Base-by-base conservation (phyloP, 1,139 yeast genomes). In the Magnusiomyces paraingens region DNA sequence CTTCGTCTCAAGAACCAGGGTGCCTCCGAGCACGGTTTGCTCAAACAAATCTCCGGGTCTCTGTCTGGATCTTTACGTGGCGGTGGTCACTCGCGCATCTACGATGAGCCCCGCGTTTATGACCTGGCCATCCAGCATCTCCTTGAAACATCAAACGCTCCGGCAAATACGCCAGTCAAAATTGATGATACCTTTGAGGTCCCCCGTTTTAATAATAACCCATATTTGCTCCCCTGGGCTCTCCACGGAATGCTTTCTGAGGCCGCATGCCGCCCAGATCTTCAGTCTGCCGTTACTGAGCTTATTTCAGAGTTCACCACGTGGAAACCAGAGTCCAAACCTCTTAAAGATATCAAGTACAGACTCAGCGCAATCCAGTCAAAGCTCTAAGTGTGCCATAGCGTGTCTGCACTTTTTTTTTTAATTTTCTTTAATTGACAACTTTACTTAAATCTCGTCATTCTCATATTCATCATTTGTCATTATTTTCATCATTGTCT, bases 61-160 rank as follows among this genome's bases (percentile, higher is more conserved):
- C 74, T 93, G 59, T 93, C 95, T 0, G 98, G 98, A 0, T 86
- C 96, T 2, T 73, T 93, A 54, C 91, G 96, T 0, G 96, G 97
- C 2, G 93, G 95, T 15, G 98, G 98, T 0, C 98, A 93, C 68
- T 90, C 97, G 0, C 84, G 81, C 60, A 83, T 93, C 48, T 93
- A 93, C 68, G 86, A 86, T 64, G 96, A 88, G 62, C 82, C 84
- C 3, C 80, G 83, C 56, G 98, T 93, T 0, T 93, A 93, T 66
- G 90, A 84, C 60, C 67, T 88, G 59, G 96, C 94, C 0, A 65
- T 91, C 52, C 79, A 82, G 57, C 86, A 86, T 66, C 79, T 87
- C 1, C 70, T 91, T 38, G 91, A 86, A 62, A 89, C 97, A 0
- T 82, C 84, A 40, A 85, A 82, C 58, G 68, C 81, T n/a, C 60